A percentile compares a stretch with the other conserved stretches of the same genome.
phyloP scores from a whole-genome alignment of 1,284 basidiomycete genomes.

The Hymenochaete sp. region DNA sequence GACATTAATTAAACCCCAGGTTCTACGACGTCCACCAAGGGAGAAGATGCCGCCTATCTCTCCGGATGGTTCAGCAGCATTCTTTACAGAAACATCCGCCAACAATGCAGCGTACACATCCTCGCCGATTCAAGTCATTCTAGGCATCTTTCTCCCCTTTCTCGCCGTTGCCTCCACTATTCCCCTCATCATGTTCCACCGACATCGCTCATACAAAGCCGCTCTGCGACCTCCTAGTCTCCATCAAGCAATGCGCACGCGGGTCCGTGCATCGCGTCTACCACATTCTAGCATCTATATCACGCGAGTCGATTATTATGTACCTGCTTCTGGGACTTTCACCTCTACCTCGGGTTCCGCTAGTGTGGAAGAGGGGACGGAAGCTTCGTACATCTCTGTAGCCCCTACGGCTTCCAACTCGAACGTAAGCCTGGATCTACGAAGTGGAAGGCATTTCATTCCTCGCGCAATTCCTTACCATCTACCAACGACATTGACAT shows the following conservation, averaged over 20 bases:
- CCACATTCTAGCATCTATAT: slow-evolving; percentile 13
- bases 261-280: slow-evolving; percentile 3
- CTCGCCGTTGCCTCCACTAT: slow-evolving; percentile 9
- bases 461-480: not conserved
- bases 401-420: not conserved
- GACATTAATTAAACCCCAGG: too few species aligned
- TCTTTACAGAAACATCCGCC: too few species aligned
- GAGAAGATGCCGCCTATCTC: too few species aligned
- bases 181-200: slow-evolving; percentile 11
- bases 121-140: slow-evolving; percentile 10
- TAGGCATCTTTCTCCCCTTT: slow-evolving; percentile 11
- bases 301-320: slow-evolving; percentile 14
- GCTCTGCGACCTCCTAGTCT: not conserved
- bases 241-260: not conserved
- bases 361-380: not conserved
- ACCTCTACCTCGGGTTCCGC: not conserved
- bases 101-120: too few species aligned
- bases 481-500: not conserved
- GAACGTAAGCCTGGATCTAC: not conserved
- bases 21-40: too few species aligned
- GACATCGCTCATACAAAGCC: slow-evolving; percentile 4
- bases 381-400: not conserved
- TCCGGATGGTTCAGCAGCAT: too few species aligned
- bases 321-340: slow-evolving; percentile 9
- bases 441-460: not conserved